Evolutionary conservation across 2,329 filamentous ascomycete genomes (phyloP).

Genomic region (Aspergillus sp.): DNA sequence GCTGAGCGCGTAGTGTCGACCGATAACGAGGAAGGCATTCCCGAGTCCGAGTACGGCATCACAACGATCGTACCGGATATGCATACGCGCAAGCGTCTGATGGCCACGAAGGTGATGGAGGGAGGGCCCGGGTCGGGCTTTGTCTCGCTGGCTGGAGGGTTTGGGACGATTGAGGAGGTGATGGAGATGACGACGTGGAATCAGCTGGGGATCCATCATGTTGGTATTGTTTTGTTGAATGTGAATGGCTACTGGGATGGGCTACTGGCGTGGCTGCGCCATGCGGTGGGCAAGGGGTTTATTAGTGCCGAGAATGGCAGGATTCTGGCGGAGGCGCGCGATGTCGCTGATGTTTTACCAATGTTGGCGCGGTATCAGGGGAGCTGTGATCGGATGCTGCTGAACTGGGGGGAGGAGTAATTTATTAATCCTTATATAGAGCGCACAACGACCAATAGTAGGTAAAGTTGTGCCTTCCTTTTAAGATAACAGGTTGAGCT

Average conservation of each 20-base stretch:
- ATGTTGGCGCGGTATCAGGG: conserved; percentile 73
- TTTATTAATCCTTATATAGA: too few relatives aligned
- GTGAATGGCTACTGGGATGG: conserved; percentile 91
- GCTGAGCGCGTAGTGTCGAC: conserved; percentile 48
- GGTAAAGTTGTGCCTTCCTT: too few relatives aligned
- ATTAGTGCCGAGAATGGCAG: conserved; percentile 67
- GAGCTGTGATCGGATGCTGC: conserved; percentile 38
- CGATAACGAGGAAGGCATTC: conserved; percentile 16
- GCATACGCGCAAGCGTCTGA: conserved; percentile 92
- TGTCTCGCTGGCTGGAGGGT: conserved; percentile 83
- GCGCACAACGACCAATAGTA: too few relatives aligned
- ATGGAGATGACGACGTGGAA: conserved; percentile 96
- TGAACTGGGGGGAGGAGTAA: too few relatives aligned
- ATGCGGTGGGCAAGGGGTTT: conserved; percentile 74
- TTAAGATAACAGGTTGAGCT: too few relatives aligned
- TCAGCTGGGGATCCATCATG: conserved; percentile 86
- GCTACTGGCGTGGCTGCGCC: conserved; percentile 76
- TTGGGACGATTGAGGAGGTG: conserved; percentile 93
- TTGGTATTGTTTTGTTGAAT: conserved; percentile 79
- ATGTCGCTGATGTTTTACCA: conserved; percentile 69
- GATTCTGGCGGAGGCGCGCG: conserved; percentile 76
- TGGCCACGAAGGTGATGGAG: conserved; percentile 82
- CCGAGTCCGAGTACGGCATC: conserved; percentile 62
- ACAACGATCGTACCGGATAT: conserved; percentile 92
- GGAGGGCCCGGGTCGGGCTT: conserved; percentile 85